Evolutionary conservation across 495 filamentous ascomycete species (phyloP), one percentile per base, ranked within the genome.

Genomic region (Daldinia decipiens): DNA sequence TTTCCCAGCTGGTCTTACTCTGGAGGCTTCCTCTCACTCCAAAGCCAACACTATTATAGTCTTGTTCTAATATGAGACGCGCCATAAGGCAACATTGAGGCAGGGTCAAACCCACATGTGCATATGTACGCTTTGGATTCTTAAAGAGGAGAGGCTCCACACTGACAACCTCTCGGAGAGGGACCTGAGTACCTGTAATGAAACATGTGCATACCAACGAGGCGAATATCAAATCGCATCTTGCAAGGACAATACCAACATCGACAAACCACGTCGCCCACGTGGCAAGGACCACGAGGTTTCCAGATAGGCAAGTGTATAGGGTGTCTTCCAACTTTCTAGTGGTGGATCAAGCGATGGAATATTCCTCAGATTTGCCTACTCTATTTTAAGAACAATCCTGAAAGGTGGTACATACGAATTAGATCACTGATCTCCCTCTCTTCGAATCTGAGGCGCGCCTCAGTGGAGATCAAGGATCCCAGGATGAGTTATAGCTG

Each of bases 241-340:
- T 66, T 57, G 21, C 57, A 57, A 67, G 43, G 62, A 50, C 21
- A 58, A 36, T 65, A 64, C 65, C 70, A 56, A 59, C 66, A 53
- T 51, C 57, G 17, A 58, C 11, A 21, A 59, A 62, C 61, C 52
- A 66, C 65, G 62, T 45, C 58, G 54, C 59, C 70, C 70, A 73
- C 70, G 70, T 73, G 70, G 70, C 70, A 52, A 57, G 32, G 24
- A 27, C 58, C 43, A 54, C 32, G 21, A 59, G 4, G 32, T 59
- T 70, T 68, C 59, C 32, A 57, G 29, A 43, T 52, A 65, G 52
- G 45, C 32, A 72, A 55, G 54, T 71, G 47, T 62, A 47, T 61
- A 47, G 19, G 17, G 38, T 40, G 0, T 29, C 3, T 32, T 29
- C 45, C 29, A 32, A 36, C 53, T 45, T 60, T 39, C 19, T 59